These are phyloP conservation scores for Hemisphaericaspora subhashii DNA, from an alignment of 1,139 yeast species.

Conservation along the genomic window DNA sequence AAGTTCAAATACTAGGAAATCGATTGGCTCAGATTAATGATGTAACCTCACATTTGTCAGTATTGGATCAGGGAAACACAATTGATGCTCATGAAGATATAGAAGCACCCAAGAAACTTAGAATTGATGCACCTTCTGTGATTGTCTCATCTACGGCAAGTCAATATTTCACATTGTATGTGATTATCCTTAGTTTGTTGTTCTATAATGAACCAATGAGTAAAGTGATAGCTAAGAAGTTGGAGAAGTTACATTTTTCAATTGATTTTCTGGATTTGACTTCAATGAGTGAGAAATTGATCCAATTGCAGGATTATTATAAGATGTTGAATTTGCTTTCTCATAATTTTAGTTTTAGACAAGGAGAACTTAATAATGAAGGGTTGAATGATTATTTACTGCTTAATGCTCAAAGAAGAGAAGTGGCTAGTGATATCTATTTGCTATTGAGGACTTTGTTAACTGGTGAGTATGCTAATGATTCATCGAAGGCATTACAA, in stretches of 20 bases:
- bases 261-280: constrained; percentile 42
- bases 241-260: constrained; percentile 43
- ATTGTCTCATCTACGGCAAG: constrained; percentile 41
- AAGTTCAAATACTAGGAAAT: constrained; percentile 29
- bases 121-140: constrained; percentile 43
- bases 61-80: constrained; percentile 10
- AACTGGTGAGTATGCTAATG: constrained; percentile 32
- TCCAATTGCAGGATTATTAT: constrained; percentile 28
- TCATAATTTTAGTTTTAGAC: constrained; percentile 40
- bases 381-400: constrained; percentile 35
- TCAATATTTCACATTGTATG: constrained; percentile 43
- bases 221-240: constrained; percentile 31
- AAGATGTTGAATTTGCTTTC: constrained; percentile 24
- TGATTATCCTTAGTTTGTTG: constrained; percentile 34
- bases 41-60: constrained; percentile 6
- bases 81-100: constrained; percentile 8
- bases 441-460: constrained; percentile 42
- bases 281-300: constrained; percentile 30
- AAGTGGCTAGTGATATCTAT: constrained; percentile 35
- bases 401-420: constrained; percentile 28
- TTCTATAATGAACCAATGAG: constrained; percentile 47
- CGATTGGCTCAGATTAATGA: constrained; percentile 15
- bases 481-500: constrained; percentile 18
- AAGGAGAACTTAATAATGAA: constrained; percentile 34
- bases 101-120: constrained; percentile 22